These are phyloP conservation scores for Isabelozyma pseudorhagii DNA, from an alignment of 805 yeast genomes.

Conservation along the genomic window DNA sequence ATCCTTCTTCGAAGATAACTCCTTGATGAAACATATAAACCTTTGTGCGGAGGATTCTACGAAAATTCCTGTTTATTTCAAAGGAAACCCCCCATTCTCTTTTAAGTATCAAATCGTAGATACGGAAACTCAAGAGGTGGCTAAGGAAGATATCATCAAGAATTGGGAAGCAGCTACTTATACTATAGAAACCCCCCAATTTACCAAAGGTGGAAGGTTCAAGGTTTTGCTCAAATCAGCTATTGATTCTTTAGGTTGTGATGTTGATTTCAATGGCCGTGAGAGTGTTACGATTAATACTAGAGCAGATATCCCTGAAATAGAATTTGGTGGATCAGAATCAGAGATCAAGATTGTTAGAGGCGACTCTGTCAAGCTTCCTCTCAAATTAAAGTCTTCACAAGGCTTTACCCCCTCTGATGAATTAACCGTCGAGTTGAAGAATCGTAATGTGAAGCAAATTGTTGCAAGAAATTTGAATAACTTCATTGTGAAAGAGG, in stretches of 20 bases:
- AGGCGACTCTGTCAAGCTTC: slow-evolving; percentile 58
- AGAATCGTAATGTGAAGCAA: slow-evolving; percentile 1
- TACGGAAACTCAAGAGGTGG: slow-evolving; percentile 17
- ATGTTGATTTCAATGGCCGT: slow-evolving; percentile 61
- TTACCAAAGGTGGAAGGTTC: slow-evolving; percentile 71
- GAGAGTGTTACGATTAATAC: slow-evolving; percentile 58
- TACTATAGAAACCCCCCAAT: slow-evolving; percentile 50
- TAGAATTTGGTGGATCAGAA: slow-evolving; percentile 23
- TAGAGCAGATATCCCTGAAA: slow-evolving; percentile 62
- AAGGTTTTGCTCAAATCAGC: slow-evolving; percentile 60
- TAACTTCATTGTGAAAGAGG: slow-evolving; percentile 28
- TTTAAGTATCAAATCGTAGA: slow-evolving; percentile 68
- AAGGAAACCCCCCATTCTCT: slow-evolving; percentile 78
- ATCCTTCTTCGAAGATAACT: slow-evolving; percentile 20
- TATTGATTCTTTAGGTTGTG: slow-evolving; percentile 75
- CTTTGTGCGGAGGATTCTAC: slow-evolving; percentile 29
- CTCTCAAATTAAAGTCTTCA: slow-evolving; percentile 40
- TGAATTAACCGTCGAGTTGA: slow-evolving; percentile 27
- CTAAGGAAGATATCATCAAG: slow-evolving; percentile 31
- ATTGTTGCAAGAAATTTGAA: slow-evolving; percentile 6
- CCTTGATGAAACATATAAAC: slow-evolving; percentile 12
- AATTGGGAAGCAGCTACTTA: slow-evolving; percentile 34
- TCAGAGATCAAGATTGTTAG: slow-evolving; percentile 47
- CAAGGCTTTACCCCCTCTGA: slow-evolving; percentile 27
- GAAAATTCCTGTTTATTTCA: slow-evolving; percentile 53